Base-by-base conservation (phyloP, 2,329 filamentous ascomycete species). In the Triangularia verruculosa region DNA sequence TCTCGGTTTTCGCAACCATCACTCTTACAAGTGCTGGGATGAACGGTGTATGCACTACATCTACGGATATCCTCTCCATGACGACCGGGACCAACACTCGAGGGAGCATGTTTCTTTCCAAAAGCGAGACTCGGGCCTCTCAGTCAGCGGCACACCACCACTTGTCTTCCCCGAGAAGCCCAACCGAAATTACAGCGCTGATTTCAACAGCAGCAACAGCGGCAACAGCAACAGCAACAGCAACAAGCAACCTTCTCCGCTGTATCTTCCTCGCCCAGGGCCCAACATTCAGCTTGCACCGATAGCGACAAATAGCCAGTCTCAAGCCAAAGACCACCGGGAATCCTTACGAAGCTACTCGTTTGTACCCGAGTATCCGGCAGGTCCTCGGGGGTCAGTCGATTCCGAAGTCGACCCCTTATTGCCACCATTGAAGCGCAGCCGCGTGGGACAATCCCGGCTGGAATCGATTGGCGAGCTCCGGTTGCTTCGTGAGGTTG, bases 381-480 rank as follows among this genome's bases (percentile, higher is more conserved):
- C 67, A 75, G 69, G 67, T 24, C 71, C 72, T 11, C 76, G 79
- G 63, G 76, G 74, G 28, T 80, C 79, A 5, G 72, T 77, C 9
- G 82, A 84, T 59, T 75, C 79, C 1, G 81, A 83, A 55, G 74
- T 78, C 39, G 83, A 86, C 61, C 78, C 82, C 17, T 73, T 84
- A 47, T 75, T 86, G 2, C 84, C 84, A 7, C 84, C 84, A 3
- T 69, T 86, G 61, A 85, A 85, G 72, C 77, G 80, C 66, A 83
- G 79, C 60, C 78, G 82, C 52, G 78, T 82, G 28, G 82, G 81
- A 3, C 82, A 83, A 66, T 79, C 81, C 39, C 79, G 82, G 24
- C 74, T 86, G 1, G 79, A 86, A 69, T 86, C 84, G 17, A 86
- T 86, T 54, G 83, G 80, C 51, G 84, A 86, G 71, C 77, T 86